phyloP scores from a whole-genome alignment of 306 rosid species.

The Pyrus communis region DNA sequence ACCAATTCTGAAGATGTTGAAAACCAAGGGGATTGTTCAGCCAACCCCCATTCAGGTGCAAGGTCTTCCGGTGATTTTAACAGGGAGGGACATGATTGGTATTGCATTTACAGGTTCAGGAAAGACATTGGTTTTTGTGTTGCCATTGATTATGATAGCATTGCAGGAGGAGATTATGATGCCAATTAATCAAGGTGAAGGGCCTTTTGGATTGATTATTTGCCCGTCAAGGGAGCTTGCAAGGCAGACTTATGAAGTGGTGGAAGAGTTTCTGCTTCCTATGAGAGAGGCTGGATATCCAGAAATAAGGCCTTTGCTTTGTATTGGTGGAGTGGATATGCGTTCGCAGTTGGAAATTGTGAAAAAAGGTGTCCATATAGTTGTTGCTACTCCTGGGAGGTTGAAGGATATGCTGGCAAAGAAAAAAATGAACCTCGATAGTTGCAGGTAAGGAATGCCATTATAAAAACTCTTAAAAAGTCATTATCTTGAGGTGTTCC shows the following conservation, averaged over 20 bases:
- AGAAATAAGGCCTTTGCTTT: slow-evolving; percentile 78
- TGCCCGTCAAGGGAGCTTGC: slow-evolving; percentile 96
- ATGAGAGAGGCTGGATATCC: slow-evolving; percentile 88
- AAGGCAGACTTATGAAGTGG: slow-evolving; percentile 87
- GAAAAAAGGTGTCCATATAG: slow-evolving; percentile 89
- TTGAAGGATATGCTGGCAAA: slow-evolving; percentile 94
- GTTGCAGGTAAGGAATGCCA: slow-evolving; percentile 44
- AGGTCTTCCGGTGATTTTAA: slow-evolving; percentile 80
- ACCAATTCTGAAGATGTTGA: slow-evolving; percentile 67
- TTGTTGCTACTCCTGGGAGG: slow-evolving; percentile 95
- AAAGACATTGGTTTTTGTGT: slow-evolving; percentile 81
- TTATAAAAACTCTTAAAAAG: background rate
- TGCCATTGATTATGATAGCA: slow-evolving; percentile 89
- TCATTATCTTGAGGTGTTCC: background rate
- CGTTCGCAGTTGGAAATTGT: slow-evolving; percentile 73
- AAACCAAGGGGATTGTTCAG: slow-evolving; percentile 70
- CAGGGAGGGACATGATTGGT: slow-evolving; percentile 96
- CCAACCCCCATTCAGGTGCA: slow-evolving; percentile 98
- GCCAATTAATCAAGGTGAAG: slow-evolving; percentile 88
- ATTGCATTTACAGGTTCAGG: slow-evolving; percentile 93
- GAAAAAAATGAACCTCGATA: slow-evolving; percentile 86
- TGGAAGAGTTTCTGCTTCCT: slow-evolving; percentile 65
- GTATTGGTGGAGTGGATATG: slow-evolving; percentile 97
- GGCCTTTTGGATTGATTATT: slow-evolving; percentile 73
- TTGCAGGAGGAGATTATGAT: slow-evolving; percentile 91